These are phyloP conservation scores for Hyaloscypha hepaticicola DNA, from an alignment of 495 filamentous ascomycete genomes.

Conservation along the genomic window DNA sequence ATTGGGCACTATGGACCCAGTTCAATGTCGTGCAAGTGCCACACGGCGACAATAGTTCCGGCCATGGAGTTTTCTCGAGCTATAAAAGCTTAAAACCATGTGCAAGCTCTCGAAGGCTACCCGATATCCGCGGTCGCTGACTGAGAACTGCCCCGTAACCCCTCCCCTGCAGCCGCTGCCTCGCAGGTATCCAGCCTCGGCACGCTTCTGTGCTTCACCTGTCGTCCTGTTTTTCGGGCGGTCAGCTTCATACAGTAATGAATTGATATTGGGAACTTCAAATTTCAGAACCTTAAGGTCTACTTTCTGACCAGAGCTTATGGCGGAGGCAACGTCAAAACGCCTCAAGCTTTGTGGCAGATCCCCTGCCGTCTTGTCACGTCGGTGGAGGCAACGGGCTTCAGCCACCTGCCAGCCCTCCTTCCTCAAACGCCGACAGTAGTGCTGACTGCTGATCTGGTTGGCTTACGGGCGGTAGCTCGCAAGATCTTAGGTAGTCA, in stretches of 20 bases:
- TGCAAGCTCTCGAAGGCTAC: not conserved
- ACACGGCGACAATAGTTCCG: not conserved
- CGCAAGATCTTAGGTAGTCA: not conserved
- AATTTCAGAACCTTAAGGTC: no score
- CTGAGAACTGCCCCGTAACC: not conserved
- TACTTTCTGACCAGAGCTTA: no score
- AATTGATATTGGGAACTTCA: no score
- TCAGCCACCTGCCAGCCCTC: not conserved
- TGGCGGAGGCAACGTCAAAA: not conserved
- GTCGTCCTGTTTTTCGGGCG: not conserved
- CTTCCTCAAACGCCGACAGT: not conserved
- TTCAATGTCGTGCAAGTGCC: not conserved
- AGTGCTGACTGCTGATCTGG: not conserved
- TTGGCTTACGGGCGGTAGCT: not conserved
- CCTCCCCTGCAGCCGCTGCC: no score
- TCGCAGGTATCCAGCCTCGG: not conserved
- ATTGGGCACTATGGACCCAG: not conserved
- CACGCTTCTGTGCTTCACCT: not conserved
- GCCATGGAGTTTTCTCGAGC: not conserved
- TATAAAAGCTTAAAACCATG: not conserved
- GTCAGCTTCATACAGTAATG: no score
- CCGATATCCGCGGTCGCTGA: not conserved
- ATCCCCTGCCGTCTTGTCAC: not conserved
- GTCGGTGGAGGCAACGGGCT: not conserved
- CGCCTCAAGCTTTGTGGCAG: not conserved